phyloP scores from a whole-genome alignment of 2,329 filamentous ascomycete species.

The Aaosphaeria pasadenensis region DNA sequence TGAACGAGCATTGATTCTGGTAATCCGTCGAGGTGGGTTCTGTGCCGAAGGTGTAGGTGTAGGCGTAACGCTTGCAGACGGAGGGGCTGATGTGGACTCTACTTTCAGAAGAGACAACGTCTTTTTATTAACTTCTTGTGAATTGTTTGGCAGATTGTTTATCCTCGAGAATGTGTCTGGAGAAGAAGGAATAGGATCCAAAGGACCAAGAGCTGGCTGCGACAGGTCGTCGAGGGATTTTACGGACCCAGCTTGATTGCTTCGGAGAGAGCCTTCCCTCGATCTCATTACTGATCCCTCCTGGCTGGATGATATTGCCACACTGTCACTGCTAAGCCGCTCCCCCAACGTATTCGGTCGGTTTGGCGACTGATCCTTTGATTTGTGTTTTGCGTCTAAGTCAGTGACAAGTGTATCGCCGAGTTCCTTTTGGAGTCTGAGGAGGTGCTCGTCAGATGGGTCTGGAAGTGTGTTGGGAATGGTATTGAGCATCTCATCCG shows the following conservation, averaged over 20 bases:
- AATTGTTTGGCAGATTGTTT: no score
- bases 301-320: neutral
- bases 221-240: no score
- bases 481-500: constrained; percentile 15
- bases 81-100: neutral
- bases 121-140: no score
- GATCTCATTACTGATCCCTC: no score
- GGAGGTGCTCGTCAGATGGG: constrained; percentile 23
- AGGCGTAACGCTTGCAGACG: constrained; percentile 2
- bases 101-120: no score
- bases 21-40: neutral
- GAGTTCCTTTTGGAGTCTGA: constrained; percentile 25
- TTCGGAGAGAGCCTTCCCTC: neutral
- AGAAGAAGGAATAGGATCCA: no score
- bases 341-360: no score
- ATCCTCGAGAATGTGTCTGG: no score
- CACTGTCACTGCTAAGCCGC: neutral
- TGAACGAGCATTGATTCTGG: neutral
- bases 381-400: constrained; percentile 14
- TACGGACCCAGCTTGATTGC: no score
- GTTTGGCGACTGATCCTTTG: neutral
- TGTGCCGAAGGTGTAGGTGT: constrained; percentile 3
- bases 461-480: constrained; percentile 25
- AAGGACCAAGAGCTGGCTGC: no score
- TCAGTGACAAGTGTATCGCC: constrained; percentile 16